Evolutionary conservation across 495 filamentous ascomycete genomes (phyloP).

Genomic region (Neurospora pannonica): DNA sequence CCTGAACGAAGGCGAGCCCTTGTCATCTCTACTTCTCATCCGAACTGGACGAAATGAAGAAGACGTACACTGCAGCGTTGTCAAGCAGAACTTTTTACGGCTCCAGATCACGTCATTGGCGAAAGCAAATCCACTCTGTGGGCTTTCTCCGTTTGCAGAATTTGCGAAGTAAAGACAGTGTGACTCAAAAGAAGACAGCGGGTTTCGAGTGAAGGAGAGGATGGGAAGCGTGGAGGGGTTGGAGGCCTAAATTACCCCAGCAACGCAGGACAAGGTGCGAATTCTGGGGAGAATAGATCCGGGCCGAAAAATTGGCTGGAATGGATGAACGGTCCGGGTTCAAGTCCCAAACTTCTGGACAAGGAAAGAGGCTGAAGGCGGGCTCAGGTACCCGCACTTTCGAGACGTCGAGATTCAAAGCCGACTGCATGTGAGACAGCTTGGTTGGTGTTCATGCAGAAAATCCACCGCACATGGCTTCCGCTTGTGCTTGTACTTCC

Average conservation of each 20-base stretch:
- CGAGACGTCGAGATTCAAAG: background rate
- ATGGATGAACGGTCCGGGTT: background rate
- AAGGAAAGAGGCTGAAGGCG: background rate
- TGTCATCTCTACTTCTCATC: background rate
- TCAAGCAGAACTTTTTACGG: background rate
- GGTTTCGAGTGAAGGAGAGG: background rate
- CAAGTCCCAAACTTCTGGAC: background rate
- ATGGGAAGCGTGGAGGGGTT: background rate
- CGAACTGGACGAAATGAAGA: background rate
- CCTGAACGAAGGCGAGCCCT: background rate
- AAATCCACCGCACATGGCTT: background rate
- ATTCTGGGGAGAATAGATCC: background rate
- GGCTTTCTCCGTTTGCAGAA: background rate
- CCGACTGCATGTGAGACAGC: constrained; percentile 1
- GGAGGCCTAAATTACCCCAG: background rate
- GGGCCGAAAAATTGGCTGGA: background rate
- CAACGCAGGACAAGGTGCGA: background rate
- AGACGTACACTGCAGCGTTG: background rate
- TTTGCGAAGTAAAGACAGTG: background rate
- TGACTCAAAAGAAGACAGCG: background rate
- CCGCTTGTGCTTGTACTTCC: background rate
- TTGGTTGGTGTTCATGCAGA: background rate
- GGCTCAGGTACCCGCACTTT: background rate
- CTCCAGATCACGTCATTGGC: background rate
- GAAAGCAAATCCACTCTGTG: background rate